Base-by-base conservation (phyloP, 2,329 filamentous ascomycete species). In the Clarireedia paspali region DNA sequence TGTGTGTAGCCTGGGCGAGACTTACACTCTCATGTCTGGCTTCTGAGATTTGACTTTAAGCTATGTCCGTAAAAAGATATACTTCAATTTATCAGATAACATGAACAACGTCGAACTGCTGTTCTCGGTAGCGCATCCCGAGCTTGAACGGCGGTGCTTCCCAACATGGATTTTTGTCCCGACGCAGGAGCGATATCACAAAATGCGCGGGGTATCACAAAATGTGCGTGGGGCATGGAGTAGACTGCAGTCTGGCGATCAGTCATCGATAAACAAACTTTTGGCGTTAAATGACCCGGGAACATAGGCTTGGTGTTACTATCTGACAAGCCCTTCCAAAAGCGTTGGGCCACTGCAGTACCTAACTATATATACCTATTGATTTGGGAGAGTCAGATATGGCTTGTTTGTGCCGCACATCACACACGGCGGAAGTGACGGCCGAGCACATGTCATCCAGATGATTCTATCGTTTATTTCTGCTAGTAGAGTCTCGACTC, bases 391-490 rank as follows among this genome's bases (percentile, higher is more conserved):
- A 40, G 20, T 50, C 39, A 42, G 38, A 50, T 50, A 36, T 17
- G 44, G 24, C 9, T 44, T 44, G 24, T 17, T 55, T 47, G 49
- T 55, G 46, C 38, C 36, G 49, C 53, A 44, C 38, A 47, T 45
- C 40, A 55, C 39, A 50, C 38, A 50, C 26, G 36, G 53, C 53
- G 50, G 53, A 40, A 53, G 40, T 56, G 54, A 42, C 54, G 40
- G 52, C 40, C 48, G 54, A 40, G 47, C 54, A 56, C 51, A 45
- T 56, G 54, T 73, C 94, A 42, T 88, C 88, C 34, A 90, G 87
- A 23, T 80, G 80, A 34, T 66, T 66, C 77, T 79, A 38, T 84
- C 84, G 83, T 34, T 51, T 51, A 47, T 34, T 52, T 52, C 40
- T 26, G 40, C 40, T 23, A 34, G 17, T 6, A 24, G 39, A 42